Evolutionary conservation across 2,329 filamentous ascomycete species (phyloP), one percentile per base, ranked within the genome.

Genomic region (Fusarium papillatum): DNA sequence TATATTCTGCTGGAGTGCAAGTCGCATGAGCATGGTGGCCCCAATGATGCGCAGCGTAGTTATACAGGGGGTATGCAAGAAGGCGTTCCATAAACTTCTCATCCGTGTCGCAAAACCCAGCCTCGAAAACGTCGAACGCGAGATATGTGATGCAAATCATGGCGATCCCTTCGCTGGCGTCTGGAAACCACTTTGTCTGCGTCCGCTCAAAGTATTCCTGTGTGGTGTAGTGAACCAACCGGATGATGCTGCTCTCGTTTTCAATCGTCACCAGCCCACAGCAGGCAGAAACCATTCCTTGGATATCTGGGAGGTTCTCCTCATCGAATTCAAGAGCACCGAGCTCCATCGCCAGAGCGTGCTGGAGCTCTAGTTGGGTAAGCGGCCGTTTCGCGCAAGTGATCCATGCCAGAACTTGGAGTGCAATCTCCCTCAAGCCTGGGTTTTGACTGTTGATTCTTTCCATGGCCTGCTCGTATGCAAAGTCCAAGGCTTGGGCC

Each of bases 151-250:
- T 10, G 4, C 46, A 65, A 17, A 34, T 5, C n/a, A 14, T 39
- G 4, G 31, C 10, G 2, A 65, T 65, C 13, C 19, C 10, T 29
- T 7, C 50, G 3, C 55, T 11, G 4, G 16, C n/a, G 10, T 29
- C 4, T 17, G 17, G 62, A 22, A 65, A 65, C 62, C 46, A 65
- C n/a, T 24, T 17, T 13, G 38, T 5, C 43, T n/a, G 46, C 4
- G 22, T 55, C 22, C 31, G 46, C 22, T 65, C 22, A 26, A 65
- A 29, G 29, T 86, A 89, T 39, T 88, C 82, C 59, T 87, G 84
- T 1, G 86, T 81, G 0, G 87, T 88, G 66, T 86, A 85, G 72
- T 89, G 86, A 5, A 87, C 84, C 0, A 88, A 70, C 4, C 85
- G 81, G 19, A 88, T 78, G 34, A 84, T 79, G n/a, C 78, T 61